Evolutionary conservation across 208 protist genomes (phyloP).

Genomic region (Trypanosoma scelopori): DNA sequence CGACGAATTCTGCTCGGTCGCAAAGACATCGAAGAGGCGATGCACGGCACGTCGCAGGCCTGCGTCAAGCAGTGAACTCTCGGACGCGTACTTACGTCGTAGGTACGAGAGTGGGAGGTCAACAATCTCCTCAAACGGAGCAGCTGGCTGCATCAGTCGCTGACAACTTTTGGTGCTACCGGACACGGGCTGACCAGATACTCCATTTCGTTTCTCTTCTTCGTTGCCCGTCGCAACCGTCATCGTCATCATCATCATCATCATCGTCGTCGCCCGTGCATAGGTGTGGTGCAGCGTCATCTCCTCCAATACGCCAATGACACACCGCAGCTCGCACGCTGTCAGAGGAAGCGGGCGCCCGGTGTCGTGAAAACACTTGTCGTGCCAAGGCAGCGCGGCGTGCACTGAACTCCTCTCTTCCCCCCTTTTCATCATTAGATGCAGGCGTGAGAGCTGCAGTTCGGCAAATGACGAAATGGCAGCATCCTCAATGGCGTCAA

Average conservation of each 20-base stretch:
- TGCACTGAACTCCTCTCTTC: neutral
- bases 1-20: too few species aligned
- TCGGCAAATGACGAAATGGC: conserved; percentile 4
- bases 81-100: neutral
- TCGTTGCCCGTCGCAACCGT: neutral
- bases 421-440: neutral
- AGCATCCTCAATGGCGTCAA: conserved; percentile 7
- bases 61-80: neutral
- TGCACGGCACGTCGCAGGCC: conserved; percentile 3
- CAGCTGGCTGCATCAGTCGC: neutral
- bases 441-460: neutral
- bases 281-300: conserved; percentile 1
- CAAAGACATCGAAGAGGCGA: neutral
- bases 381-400: neutral
- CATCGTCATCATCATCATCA: neutral
- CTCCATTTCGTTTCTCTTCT: too few species aligned
- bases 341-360: conserved; percentile 3
- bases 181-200: too few species aligned
- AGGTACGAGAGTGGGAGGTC: neutral
- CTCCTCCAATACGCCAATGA: neutral
- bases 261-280: neutral
- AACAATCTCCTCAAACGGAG: neutral
- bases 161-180: neutral
- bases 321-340: neutral
- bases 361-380: neutral